Evolutionary conservation across 2,329 filamentous ascomycete species (phyloP).

Genomic region (Verticillium alfalfae): DNA sequence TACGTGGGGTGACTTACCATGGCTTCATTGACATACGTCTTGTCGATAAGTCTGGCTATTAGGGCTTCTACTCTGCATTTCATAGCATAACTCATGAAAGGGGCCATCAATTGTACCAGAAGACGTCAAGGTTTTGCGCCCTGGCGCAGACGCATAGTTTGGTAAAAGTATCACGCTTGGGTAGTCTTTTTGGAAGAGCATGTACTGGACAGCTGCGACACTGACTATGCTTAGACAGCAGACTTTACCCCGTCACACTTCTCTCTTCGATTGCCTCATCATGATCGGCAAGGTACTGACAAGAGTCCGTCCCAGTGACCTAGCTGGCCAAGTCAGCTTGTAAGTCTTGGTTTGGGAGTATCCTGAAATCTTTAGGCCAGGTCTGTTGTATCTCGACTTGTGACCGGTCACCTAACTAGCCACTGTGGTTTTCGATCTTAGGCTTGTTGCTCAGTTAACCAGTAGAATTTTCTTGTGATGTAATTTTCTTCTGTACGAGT

Average conservation of each 20-base stretch:
- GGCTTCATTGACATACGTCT: not conserved
- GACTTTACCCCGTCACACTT: not conserved
- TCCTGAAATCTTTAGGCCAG: conserved; percentile 12
- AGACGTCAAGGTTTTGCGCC: not conserved
- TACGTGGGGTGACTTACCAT: not conserved
- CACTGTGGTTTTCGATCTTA: conserved; percentile 12
- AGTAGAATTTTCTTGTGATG: conserved; percentile 13
- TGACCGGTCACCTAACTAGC: conserved; percentile 18
- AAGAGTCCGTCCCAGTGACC: not conserved
- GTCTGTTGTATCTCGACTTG: conserved; percentile 18
- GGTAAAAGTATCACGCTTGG: not conserved
- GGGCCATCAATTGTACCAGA: not conserved
- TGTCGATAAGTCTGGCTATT: not conserved
- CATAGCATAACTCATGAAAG: not conserved
- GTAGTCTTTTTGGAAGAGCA: too few relatives aligned
- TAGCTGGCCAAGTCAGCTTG: not conserved
- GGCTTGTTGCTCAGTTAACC: conserved; percentile 15
- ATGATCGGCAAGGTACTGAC: not conserved
- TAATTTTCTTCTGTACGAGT: conserved; percentile 19
- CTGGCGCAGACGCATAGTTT: not conserved
- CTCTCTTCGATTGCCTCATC: not conserved
- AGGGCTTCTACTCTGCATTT: not conserved
- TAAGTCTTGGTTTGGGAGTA: not conserved
- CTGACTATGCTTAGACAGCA: not conserved
- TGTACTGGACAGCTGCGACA: too few relatives aligned